Base-by-base conservation (phyloP, 495 filamentous ascomycete species). In the Talaromyces trachyspermus region DNA sequence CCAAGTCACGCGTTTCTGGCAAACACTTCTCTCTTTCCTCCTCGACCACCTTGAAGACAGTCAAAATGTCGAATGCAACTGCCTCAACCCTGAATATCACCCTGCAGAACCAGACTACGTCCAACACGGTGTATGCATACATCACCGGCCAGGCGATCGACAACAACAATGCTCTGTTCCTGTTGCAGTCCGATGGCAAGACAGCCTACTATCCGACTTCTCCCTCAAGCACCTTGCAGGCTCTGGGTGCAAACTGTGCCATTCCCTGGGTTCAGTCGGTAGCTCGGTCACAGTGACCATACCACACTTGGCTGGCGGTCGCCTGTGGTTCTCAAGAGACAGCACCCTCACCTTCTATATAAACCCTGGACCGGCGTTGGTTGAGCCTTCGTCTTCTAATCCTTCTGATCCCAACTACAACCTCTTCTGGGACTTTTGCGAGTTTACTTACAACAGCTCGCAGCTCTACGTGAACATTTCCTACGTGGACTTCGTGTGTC, bases 381-480 rank as follows among this genome's bases (percentile, higher is more conserved):
- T 88, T 18, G 84, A 88, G 59, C 85, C 85, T 0, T 78, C 76
- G 5, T 76, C 82, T 9, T 81, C 77, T 11, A 88, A 88, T 55
- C 60, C 70, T 0, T 62, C 71, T 0, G 85, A 89, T 57, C 64
- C 78, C 0, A 88, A 88, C 54, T 79, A 82, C 57, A 71, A 76
- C 23, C 61, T 78, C 23, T 54, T 59, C 38, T 89, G 85, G 81
- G 74, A 69, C 24, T 89, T 89, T 55, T 75, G 69, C 62, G 85
- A 89, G 58, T 86, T 88, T 60, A 89, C 85, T 2, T 84, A 75
- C 64, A 85, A 86, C 60, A 56, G 57, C 39, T 46, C 61, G 15
- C 78, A 88, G 62, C 70, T 88, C 3, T 89, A 83, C 57, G 83
- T 77, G 41, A 89, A 89, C 55, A 84, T 88, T 54, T 76, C 70